Evolutionary conservation across 2,329 filamentous ascomycete species (phyloP).

Genomic region (Alternaria sp.): DNA sequence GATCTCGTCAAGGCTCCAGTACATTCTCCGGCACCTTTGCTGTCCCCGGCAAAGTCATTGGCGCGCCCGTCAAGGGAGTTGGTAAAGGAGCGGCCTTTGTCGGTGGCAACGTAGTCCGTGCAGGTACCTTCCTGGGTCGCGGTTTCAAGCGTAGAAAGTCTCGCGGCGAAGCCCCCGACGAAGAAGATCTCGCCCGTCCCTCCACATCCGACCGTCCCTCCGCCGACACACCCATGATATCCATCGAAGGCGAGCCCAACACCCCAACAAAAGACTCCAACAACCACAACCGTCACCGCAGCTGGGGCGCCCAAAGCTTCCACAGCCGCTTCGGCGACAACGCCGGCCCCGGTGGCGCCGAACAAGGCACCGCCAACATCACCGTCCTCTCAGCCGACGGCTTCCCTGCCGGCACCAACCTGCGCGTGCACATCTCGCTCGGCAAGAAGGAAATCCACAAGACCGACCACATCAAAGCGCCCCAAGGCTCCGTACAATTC

Average conservation of each 20-base stretch:
- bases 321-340: constrained; percentile 41
- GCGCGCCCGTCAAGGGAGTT: constrained; percentile 92
- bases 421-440: constrained; percentile 78
- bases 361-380: constrained; percentile 78
- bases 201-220: constrained; percentile 50
- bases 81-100: constrained; percentile 75
- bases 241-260: constrained; percentile 32
- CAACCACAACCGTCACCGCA: constrained; percentile 44
- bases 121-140: constrained; percentile 87
- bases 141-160: constrained; percentile 78
- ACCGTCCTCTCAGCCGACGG: constrained; percentile 79
- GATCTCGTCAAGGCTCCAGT: constrained; percentile 85
- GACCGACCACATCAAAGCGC: constrained; percentile 85
- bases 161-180: constrained; percentile 50
- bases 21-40: constrained; percentile 93
- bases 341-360: constrained; percentile 56
- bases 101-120: constrained; percentile 82
- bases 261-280: constrained; percentile 14
- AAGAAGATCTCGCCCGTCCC: constrained; percentile 51
- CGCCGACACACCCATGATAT: constrained; percentile 40
- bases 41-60: constrained; percentile 85
- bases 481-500: constrained; percentile 63
- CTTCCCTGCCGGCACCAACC: constrained; percentile 75
- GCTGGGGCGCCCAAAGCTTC: constrained; percentile 51
- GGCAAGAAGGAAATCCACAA: constrained; percentile 80